Evolutionary conservation across 2,329 filamentous ascomycete species (phyloP).

Genomic region (Pyrenophora tritici-repentis): DNA sequence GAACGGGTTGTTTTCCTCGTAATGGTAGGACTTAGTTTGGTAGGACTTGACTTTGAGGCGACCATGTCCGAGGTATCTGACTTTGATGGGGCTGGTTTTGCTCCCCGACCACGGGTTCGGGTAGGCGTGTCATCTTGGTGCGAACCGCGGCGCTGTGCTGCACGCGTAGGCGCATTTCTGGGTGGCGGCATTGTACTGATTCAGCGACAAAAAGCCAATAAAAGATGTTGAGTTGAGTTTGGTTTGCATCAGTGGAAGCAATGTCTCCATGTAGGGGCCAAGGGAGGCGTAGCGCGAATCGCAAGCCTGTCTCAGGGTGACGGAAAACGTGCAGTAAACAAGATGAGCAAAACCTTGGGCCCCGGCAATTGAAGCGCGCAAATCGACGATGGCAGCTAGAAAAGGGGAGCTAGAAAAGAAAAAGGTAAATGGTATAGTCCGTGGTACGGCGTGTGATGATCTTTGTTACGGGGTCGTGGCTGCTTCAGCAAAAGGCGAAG

Average conservation of each 20-base stretch:
- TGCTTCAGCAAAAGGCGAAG: constrained; percentile 38
- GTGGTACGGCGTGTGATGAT: constrained; percentile 39
- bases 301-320: constrained; percentile 39
- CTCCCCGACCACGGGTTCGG: constrained; percentile 42
- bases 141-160: constrained; percentile 38
- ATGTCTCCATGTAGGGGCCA: constrained; percentile 33
- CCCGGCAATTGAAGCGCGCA: constrained; percentile 17
- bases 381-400: constrained; percentile 15
- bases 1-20: constrained; percentile 45
- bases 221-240: constrained; percentile 11
- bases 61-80: constrained; percentile 33
- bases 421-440: constrained; percentile 23
- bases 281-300: constrained; percentile 43
- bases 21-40: constrained; percentile 31
- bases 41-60: constrained; percentile 32
- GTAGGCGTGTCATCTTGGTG: constrained; percentile 40
- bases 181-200: constrained; percentile 31
- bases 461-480: constrained; percentile 43
- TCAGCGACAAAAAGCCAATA: constrained; percentile 1
- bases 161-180: constrained; percentile 33
- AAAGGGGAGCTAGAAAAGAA: constrained; percentile 23
- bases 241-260: constrained; percentile 22
- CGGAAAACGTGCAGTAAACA: constrained; percentile 30
- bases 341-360: constrained; percentile 29
- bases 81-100: constrained; percentile 37